These are phyloP conservation scores for Antrodiella citrinella DNA, from an alignment of 768 basidiomycete genomes.

Conservation along the genomic window DNA sequence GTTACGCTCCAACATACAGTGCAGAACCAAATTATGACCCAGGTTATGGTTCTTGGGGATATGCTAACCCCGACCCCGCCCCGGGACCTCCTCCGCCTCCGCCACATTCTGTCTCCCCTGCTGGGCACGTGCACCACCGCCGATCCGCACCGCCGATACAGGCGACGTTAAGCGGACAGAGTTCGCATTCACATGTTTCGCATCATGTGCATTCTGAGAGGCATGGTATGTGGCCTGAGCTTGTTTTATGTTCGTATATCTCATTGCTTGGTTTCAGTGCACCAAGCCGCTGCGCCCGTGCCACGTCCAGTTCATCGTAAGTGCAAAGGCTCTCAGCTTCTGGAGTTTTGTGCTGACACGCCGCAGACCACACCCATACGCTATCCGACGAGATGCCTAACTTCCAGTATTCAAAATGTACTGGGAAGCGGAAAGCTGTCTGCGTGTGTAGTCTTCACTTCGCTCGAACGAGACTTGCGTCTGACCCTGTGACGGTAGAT, in stretches of 20 bases:
- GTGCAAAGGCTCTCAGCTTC: background rate
- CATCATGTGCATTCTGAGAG: background rate
- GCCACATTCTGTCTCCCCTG: background rate
- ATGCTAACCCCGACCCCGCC: too few species aligned
- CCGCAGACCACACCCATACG: background rate
- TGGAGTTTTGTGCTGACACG: background rate
- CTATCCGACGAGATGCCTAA: background rate
- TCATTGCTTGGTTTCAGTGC: background rate
- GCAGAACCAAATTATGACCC: too few species aligned
- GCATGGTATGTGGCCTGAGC: too few species aligned
- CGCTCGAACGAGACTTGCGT: background rate
- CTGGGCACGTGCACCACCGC: background rate
- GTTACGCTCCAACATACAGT: background rate
- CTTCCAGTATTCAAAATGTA: constrained; percentile 85
- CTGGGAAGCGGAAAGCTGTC: constrained; percentile 79
- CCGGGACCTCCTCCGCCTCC: background rate
- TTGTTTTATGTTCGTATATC: too few species aligned
- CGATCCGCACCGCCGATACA: too few species aligned
- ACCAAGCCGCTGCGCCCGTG: background rate
- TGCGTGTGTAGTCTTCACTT: constrained; percentile 43
- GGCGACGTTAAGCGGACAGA: background rate
- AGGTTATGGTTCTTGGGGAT: background rate
- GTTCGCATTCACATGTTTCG: background rate
- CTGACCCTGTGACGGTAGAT: constrained; percentile 38
- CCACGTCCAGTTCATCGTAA: background rate